Evolutionary conservation across 2,329 filamentous ascomycete genomes (phyloP).

Genomic region (Dactylonectria macrodidyma): DNA sequence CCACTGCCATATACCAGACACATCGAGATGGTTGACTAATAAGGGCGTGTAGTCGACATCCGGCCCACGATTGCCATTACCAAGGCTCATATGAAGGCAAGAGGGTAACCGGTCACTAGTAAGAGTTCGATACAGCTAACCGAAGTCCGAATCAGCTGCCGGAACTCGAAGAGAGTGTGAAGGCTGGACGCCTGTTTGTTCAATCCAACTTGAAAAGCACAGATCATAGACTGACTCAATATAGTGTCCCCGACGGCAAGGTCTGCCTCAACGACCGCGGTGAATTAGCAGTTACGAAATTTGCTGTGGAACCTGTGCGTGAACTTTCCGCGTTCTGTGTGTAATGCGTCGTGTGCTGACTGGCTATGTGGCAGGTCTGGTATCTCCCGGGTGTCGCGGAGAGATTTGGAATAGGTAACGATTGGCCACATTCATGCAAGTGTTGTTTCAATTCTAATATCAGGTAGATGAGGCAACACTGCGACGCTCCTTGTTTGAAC

Average conservation of each 20-base stretch:
- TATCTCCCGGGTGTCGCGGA: constrained; percentile 91
- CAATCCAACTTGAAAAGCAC: no score
- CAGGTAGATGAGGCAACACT: constrained; percentile 83
- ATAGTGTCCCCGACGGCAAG: constrained; percentile 81
- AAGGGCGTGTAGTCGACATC: constrained; percentile 74
- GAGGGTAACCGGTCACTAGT: neutral
- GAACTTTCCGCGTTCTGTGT: neutral
- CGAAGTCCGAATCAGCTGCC: constrained; percentile 69
- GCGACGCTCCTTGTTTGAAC: constrained; percentile 90
- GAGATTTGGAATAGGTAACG: constrained; percentile 87
- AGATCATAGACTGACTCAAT: constrained; percentile 28
- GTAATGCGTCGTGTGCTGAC: constrained; percentile 13
- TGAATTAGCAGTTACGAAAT: constrained; percentile 94
- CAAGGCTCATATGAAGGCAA: constrained; percentile 89
- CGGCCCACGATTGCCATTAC: constrained; percentile 93
- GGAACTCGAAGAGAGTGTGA: constrained; percentile 91
- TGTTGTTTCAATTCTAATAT: constrained; percentile 44
- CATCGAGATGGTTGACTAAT: constrained; percentile 24
- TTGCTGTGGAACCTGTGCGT: constrained; percentile 92
- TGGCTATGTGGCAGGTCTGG: constrained; percentile 68
- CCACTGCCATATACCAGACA: constrained; percentile 12
- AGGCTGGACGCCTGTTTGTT: constrained; percentile 77
- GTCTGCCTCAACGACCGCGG: constrained; percentile 89
- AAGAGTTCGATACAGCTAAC: constrained; percentile 19
- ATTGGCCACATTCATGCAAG: constrained; percentile 4